Base-by-base conservation (phyloP, 2,329 filamentous ascomycete species). In the Trichocomaceae sp. region DNA sequence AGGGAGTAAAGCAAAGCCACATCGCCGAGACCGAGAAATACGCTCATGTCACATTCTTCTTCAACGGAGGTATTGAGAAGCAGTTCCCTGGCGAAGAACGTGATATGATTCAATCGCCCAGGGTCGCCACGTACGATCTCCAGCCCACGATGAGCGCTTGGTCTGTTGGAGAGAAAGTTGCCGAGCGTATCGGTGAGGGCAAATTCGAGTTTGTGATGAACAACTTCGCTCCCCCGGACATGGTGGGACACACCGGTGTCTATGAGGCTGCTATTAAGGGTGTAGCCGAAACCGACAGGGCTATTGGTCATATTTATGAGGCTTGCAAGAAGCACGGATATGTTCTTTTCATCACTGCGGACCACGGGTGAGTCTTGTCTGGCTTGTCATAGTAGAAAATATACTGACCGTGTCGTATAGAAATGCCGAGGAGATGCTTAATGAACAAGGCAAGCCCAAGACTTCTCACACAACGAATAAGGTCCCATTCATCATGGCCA, bases 351-450 rank as follows among this genome's bases (percentile, higher is more conserved):
- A 87, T 99, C 72, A 99, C 93, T 5, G 81, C 92, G 29, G 93
- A 99, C 73, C 93, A 99, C 75, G 93, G 91, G 80, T 83, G 70
- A 74, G 79, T 72, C 23, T 23, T n/a, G 7, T 13, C 9, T 12
- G 33, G 33, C 33, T 7, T 17, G n/a, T 39, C 13, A 39, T 6
- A 17, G 19, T 47, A 47, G 15, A 9, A 9, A 9, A 33, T 17
- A 47, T 26, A 4, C 44, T 23, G 8, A 23, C 46, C 29, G 2
- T 47, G 15, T 8, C 17, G 45, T 44, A 15, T 53, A 81, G 80
- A 67, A 99, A 99, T 69, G 93, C 93, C 55, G 93, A 99, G 78
- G 93, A 99, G 79, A 99, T 99, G 93, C 87, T 97, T 75, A 97
- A 90, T 69, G 78, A 88, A 64, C 88, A 96, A 71, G 90, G 91